Evolutionary conservation across 2,329 filamentous ascomycete species (phyloP).

Genomic region (Thelonectria blattea): DNA sequence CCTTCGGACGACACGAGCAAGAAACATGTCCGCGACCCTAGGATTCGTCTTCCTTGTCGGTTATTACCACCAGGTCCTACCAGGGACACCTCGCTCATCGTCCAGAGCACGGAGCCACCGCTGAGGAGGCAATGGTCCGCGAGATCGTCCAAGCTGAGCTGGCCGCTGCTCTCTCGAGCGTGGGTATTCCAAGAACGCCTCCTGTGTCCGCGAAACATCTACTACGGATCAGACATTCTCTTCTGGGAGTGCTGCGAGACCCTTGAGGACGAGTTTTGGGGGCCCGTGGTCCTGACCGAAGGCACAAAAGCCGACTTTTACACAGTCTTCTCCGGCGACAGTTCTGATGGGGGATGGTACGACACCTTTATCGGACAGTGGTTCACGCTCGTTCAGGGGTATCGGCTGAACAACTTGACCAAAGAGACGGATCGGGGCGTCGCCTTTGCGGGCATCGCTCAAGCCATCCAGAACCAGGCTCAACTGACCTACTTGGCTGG

Average conservation of each 20-base stretch:
- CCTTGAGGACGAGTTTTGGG: slow-evolving; percentile 13
- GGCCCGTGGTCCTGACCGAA: background rate
- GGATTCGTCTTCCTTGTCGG: background rate
- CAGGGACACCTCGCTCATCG: background rate
- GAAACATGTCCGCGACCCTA: slow-evolving; percentile 8
- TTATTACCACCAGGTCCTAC: background rate
- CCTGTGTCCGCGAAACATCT: slow-evolving; percentile 13
- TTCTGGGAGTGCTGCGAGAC: slow-evolving; percentile 20
- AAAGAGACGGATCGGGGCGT: slow-evolving; percentile 11
- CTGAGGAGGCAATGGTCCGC: slow-evolving; percentile 6
- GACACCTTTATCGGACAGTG: slow-evolving; percentile 15
- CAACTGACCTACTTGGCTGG: slow-evolving; percentile 13
- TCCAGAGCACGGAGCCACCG: background rate
- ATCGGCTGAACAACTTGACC: slow-evolving; percentile 3
- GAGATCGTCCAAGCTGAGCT: slow-evolving; percentile 2
- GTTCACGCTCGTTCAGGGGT: slow-evolving; percentile 6
- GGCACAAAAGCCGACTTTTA: slow-evolving; percentile 9
- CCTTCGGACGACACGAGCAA: background rate
- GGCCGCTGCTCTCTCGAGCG: slow-evolving; percentile 9
- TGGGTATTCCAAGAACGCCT: slow-evolving; percentile 10
- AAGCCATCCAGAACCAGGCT: slow-evolving; percentile 7
- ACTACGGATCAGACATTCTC: slow-evolving; percentile 8
- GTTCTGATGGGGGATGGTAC: background rate
- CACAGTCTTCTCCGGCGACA: slow-evolving; percentile 11
- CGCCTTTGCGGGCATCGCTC: slow-evolving; percentile 8